Percentiles rank a stretch among this genome's conserved stretches.
Evolutionary conservation across 441 rosid species (phyloP).

Genomic region (Lepidium campestre): DNA sequence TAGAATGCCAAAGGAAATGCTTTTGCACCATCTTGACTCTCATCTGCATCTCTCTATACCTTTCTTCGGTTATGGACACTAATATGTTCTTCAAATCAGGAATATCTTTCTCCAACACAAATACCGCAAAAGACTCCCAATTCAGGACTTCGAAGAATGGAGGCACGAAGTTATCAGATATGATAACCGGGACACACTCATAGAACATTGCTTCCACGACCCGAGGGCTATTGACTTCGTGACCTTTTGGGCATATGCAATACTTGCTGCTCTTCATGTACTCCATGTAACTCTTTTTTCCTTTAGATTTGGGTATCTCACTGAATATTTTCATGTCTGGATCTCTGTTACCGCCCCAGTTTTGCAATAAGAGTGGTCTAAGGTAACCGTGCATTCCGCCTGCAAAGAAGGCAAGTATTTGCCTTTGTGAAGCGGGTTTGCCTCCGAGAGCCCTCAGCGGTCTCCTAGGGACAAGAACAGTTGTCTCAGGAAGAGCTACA

Average conservation of each 20-base stretch:
- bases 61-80: conserved; percentile 44
- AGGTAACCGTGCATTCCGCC: conserved; percentile 85
- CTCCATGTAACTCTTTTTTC: conserved; percentile 55
- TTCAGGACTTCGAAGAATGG: conserved; percentile 73
- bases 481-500: conserved; percentile 78
- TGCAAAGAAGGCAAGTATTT: conserved; percentile 78
- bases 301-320: conserved; percentile 45
- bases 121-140: conserved; percentile 90
- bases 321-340: conserved; percentile 80
- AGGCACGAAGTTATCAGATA: conserved; percentile 84
- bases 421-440: conserved; percentile 54
- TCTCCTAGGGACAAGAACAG: conserved; percentile 44
- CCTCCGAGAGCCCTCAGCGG: conserved; percentile 72
- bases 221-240: conserved; percentile 87
- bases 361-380: conserved; percentile 61
- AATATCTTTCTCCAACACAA: conserved; percentile 73
- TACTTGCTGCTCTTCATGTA: conserved; percentile 89
- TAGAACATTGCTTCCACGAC: conserved; percentile 82
- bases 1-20: conserved; percentile 89
- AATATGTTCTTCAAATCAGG: conserved; percentile 73
- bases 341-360: conserved; percentile 71
- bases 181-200: conserved; percentile 86
- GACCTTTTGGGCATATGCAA: conserved; percentile 87
- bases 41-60: conserved; percentile 59
- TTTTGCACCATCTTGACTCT: conserved; percentile 72